Evolutionary conservation across 2,329 filamentous ascomycete genomes (phyloP).

Genomic region (Pseudogymnoascus sp.): DNA sequence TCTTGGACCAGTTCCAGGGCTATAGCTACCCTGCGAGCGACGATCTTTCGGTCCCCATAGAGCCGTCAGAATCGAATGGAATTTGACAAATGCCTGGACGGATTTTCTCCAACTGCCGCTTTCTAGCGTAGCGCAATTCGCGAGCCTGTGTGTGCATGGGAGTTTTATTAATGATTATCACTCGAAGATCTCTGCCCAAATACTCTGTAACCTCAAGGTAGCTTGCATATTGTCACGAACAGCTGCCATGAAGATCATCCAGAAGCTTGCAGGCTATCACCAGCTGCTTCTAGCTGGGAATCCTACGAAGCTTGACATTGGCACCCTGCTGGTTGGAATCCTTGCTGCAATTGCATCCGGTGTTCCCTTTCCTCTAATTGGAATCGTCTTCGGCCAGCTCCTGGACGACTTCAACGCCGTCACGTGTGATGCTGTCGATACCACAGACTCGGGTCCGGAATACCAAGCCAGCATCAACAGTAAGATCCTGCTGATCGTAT

Average conservation of each 20-base stretch:
- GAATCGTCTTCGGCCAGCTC: conserved; percentile 55
- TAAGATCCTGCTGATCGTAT: conserved; percentile 55
- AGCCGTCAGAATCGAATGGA: conserved; percentile 3
- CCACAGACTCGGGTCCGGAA: conserved; percentile 20
- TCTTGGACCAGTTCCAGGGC: conserved; percentile 16
- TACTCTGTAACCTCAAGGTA: not conserved
- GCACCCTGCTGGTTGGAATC: conserved; percentile 31
- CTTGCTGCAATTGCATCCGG: conserved; percentile 46
- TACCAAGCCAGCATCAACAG: conserved; percentile 39
- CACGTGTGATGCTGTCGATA: conserved; percentile 38
- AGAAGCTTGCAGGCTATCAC: conserved; percentile 30
- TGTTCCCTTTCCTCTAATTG: conserved; percentile 53
- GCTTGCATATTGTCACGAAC: not conserved
- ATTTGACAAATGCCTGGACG: not conserved
- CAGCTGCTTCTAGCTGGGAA: conserved; percentile 32
- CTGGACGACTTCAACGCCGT: conserved; percentile 52
- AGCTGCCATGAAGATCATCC: conserved; percentile 24
- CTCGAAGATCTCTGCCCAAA: not conserved
- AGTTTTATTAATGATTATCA: not conserved
- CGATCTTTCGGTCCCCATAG: not conserved
- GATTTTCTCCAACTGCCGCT: not conserved
- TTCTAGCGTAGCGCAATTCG: not conserved
- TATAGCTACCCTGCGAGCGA: not conserved
- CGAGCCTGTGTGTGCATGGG: not conserved
- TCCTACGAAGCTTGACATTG: conserved; percentile 28